phyloP scores from a whole-genome alignment of 78 protist species.

The Pigoraptor vietnamica region DNA sequence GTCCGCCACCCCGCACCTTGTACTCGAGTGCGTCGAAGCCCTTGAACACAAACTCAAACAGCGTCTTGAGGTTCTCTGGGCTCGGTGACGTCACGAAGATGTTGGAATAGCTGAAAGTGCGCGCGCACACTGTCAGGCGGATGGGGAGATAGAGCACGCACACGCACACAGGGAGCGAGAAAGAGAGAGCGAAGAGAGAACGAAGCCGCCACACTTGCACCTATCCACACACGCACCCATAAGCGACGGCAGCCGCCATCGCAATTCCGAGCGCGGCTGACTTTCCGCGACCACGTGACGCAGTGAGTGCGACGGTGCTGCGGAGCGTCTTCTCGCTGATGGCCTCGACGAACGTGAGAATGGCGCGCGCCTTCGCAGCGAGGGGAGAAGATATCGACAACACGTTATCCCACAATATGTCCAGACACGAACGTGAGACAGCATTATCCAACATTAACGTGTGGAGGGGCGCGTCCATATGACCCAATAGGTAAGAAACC shows the following conservation, averaged over 20 bases:
- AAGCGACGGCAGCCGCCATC: conserved; percentile 85
- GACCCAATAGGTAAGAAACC: too few relatives aligned
- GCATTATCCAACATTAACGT: too few relatives aligned
- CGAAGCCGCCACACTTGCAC: neutral
- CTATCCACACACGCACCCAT: conserved; percentile 78
- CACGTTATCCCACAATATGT: too few relatives aligned
- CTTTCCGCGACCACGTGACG: conserved; percentile 99
- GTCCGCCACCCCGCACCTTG: too few relatives aligned
- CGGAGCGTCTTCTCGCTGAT: conserved; percentile 84
- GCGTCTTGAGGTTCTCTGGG: conserved; percentile 93
- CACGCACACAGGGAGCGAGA: neutral
- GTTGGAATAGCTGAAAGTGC: conserved; percentile 82
- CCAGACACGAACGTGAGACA: too few relatives aligned
- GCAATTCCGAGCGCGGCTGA: conserved; percentile 96
- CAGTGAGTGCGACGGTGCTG: conserved; percentile 91
- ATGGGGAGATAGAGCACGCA: too few relatives aligned
- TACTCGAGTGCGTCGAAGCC: conserved; percentile 90
- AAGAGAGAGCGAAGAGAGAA: neutral
- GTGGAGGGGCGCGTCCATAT: too few relatives aligned
- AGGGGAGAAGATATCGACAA: too few relatives aligned
- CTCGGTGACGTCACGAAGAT: conserved; percentile 96
- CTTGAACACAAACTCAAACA: conserved; percentile 90
- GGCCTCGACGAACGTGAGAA: conserved; percentile 82
- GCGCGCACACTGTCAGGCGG: too few relatives aligned
- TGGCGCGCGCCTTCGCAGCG: conserved; percentile 87